A percentile compares a stretch with the other conserved stretches of the same genome.
phyloP scores from a whole-genome alignment of 2,329 filamentous ascomycete genomes.

The Metarhizium anisopliae region DNA sequence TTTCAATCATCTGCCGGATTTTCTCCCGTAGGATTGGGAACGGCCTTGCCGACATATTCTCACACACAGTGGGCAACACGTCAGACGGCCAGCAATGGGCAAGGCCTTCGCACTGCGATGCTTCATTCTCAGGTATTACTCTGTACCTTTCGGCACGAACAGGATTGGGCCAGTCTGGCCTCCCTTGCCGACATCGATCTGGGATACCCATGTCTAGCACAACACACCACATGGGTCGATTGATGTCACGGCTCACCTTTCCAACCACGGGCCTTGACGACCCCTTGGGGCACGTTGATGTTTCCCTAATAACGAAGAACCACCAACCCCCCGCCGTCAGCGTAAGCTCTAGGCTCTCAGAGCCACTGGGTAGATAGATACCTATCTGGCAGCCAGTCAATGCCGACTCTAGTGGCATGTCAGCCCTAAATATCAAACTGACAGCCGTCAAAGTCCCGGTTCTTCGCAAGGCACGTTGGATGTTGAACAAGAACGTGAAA shows the following conservation, averaged over 20 bases:
- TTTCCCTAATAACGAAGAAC: too few relatives aligned
- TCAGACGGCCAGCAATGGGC: neutral
- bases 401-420: neutral
- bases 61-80: neutral
- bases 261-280: too few relatives aligned
- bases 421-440: neutral
- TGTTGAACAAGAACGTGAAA: neutral
- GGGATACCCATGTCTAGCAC: slow-evolving; percentile 19
- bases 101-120: too few relatives aligned
- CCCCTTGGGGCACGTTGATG: too few relatives aligned
- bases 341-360: too few relatives aligned
- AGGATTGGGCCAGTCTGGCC: neutral
- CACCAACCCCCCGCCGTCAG: too few relatives aligned
- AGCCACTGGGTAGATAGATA: too few relatives aligned
- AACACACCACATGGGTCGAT: slow-evolving; percentile 1
- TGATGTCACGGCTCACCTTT: slow-evolving; percentile 2
- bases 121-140: too few relatives aligned
- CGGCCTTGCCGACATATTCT: neutral
- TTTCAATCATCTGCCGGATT: neutral
- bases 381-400: neutral
- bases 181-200: slow-evolving; percentile 15
- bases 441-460: neutral
- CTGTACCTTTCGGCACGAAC: neutral
- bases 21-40: neutral
- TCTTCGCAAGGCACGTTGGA: neutral